phyloP scores from a whole-genome alignment of 2,329 filamentous ascomycete genomes.

The Pseudogymnoascus sp. region DNA sequence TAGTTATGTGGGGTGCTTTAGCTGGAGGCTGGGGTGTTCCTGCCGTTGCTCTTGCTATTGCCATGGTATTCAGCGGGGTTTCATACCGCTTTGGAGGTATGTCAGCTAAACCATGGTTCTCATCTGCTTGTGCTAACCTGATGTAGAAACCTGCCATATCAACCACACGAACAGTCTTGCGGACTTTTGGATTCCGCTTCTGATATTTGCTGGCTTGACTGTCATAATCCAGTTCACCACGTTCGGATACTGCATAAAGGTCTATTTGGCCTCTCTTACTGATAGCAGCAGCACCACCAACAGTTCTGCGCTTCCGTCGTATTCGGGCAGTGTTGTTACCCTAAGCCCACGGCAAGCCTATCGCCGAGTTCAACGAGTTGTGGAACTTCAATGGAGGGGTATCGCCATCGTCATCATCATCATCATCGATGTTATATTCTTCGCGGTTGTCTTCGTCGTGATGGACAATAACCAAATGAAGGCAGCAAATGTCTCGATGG shows the following conservation, averaged over 20 bases:
- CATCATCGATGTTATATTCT: conserved; percentile 85
- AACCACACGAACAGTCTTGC: conserved; percentile 78
- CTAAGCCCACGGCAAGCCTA: conserved; percentile 83
- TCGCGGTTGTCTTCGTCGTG: conserved; percentile 83
- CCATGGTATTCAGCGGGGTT: conserved; percentile 78
- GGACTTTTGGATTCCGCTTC: conserved; percentile 83
- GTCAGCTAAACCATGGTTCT: background rate
- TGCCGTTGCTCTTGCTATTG: conserved; percentile 63
- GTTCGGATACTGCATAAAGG: conserved; percentile 86
- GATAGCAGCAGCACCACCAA: conserved; percentile 65
- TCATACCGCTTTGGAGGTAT: conserved; percentile 86
- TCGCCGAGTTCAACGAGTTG: conserved; percentile 73
- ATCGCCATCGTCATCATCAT: conserved; percentile 87
- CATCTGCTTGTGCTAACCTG: conserved; percentile 55
- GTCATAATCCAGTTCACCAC: conserved; percentile 77
- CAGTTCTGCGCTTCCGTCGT: conserved; percentile 65
- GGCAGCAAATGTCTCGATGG: conserved; percentile 39
- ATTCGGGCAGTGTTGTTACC: conserved; percentile 62
- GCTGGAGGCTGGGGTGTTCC: conserved; percentile 78
- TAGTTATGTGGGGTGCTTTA: conserved; percentile 74
- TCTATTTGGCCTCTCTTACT: conserved; percentile 77
- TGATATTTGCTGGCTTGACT: conserved; percentile 68
- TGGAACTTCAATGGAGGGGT: conserved; percentile 89
- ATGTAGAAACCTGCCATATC: conserved; percentile 86
- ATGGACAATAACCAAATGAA: conserved; percentile 65